Percentiles rank a stretch among this genome's conserved stretches.
These are phyloP conservation scores for Zychaea mexicana DNA, from an alignment of 371 early-diverging fungal species.

Conservation along the genomic window DNA sequence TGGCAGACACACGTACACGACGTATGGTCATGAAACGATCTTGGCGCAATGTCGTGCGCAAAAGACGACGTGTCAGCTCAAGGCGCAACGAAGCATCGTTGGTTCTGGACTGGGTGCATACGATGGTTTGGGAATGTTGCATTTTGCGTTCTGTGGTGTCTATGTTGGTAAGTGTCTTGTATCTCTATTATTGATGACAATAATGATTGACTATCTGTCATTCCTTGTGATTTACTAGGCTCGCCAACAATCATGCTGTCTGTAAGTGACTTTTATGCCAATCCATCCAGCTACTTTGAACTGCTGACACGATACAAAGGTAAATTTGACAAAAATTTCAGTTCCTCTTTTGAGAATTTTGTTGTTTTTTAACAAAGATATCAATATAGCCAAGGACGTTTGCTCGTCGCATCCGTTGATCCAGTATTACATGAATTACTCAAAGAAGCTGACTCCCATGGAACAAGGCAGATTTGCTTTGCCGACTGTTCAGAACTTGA, in stretches of 20 bases:
- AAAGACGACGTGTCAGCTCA: constrained; percentile 79
- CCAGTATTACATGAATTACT: constrained; percentile 69
- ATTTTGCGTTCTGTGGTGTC: constrained; percentile 72
- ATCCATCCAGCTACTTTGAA: constrained; percentile 67
- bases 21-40: constrained; percentile 66
- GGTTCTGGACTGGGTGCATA: constrained; percentile 66
- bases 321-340: constrained; percentile 13
- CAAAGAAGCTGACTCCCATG: constrained; percentile 26
- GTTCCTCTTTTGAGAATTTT: too few relatives aligned
- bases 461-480: constrained; percentile 51
- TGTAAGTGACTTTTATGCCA: constrained; percentile 28
- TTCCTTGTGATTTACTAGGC: neutral
- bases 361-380: too few relatives aligned
- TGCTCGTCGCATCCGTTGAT: constrained; percentile 75
- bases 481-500: constrained; percentile 67
- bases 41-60: constrained; percentile 80
- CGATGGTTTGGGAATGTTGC: constrained; percentile 76
- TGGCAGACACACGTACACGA: constrained; percentile 58
- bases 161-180: constrained; percentile 58
- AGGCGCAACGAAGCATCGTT: constrained; percentile 64
- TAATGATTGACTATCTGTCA: neutral
- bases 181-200: too few relatives aligned
- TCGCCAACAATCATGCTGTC: constrained; percentile 37
- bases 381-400: constrained; percentile 64
- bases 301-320: constrained; percentile 59